A percentile compares a stretch with the other conserved stretches of the same genome.
These are phyloP conservation scores for Kwoniella shivajii DNA, from an alignment of 1,284 basidiomycete genomes.

Conservation along the genomic window DNA sequence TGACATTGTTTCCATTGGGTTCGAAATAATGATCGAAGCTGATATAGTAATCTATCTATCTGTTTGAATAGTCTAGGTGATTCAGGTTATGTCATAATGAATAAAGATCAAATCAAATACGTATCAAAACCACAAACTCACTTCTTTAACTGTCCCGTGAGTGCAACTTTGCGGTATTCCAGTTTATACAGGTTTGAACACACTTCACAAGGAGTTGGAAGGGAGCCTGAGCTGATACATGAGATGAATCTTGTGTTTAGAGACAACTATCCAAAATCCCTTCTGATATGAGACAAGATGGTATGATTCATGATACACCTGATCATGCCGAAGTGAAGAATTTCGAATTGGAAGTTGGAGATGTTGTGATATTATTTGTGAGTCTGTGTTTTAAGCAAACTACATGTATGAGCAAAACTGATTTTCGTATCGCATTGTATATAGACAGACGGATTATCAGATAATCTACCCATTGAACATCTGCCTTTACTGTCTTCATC, in stretches of 20 bases:
- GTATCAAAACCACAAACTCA: conserved; percentile 49
- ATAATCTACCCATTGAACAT: conserved; percentile 58
- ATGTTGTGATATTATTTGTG: conserved; percentile 53
- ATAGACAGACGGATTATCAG: conserved; percentile 60
- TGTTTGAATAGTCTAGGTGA: conserved; percentile 47
- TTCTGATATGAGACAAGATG: conserved; percentile 18
- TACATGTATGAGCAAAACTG: neutral
- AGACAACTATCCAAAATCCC: conserved; percentile 41
- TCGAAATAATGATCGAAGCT: too few species aligned
- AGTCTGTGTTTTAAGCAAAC: too few species aligned
- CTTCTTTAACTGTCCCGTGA: conserved; percentile 55
- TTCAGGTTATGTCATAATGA: conserved; percentile 51
- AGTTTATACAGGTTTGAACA: too few species aligned
- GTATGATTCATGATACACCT: conserved; percentile 40
- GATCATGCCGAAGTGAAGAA: conserved; percentile 40
- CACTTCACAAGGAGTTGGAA: too few species aligned
- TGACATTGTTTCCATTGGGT: too few species aligned
- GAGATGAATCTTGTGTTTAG: too few species aligned
- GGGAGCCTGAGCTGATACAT: too few species aligned
- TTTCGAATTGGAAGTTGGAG: conserved; percentile 48
- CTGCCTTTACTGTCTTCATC: conserved; percentile 47
- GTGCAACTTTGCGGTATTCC: too few species aligned
- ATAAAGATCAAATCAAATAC: conserved; percentile 42
- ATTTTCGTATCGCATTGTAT: neutral
- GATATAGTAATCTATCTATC: neutral